Conservation (phyloP, 345 rosid genomes). For the Brassica nigra region DNA sequence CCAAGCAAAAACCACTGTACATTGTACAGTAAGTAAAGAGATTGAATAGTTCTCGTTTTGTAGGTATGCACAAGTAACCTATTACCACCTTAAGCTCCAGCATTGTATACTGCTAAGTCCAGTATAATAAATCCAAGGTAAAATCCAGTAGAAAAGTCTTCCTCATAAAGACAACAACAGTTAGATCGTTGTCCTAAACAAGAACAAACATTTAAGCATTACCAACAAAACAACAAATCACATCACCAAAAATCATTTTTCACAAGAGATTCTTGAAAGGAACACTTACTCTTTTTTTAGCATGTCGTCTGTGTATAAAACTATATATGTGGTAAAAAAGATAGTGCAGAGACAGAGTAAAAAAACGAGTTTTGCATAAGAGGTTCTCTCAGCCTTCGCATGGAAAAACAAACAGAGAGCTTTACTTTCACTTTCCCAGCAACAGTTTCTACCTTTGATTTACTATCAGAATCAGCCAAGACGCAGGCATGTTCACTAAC, state of each 20-base stretch:
- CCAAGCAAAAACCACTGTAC: background rate
- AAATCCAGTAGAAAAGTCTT: slow-evolving; percentile 19
- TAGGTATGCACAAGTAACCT: background rate
- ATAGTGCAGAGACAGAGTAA: no score
- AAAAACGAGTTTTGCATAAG: no score
- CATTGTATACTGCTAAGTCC: background rate
- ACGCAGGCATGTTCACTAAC: no score
- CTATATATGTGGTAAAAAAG: no score
- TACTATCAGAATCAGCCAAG: no score
- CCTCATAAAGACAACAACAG: slow-evolving; percentile 20
- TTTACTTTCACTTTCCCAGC: no score
- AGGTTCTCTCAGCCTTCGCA: no score
- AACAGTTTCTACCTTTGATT: no score
- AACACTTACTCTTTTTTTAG: no score
- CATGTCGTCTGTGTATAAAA: no score
- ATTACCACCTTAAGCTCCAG: background rate
- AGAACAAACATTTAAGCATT: slow-evolving; percentile 25
- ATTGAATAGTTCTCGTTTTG: background rate
- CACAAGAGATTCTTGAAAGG: background rate
- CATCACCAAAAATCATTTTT: slow-evolving; percentile 5
- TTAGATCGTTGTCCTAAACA: slow-evolving; percentile 8
- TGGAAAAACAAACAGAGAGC: no score
- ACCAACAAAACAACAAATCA: slow-evolving; percentile 36
- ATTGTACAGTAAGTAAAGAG: background rate
- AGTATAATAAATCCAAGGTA: slow-evolving; percentile 22